Conservation (phyloP, 2,329 filamentous ascomycete genomes). For the Thielaviopsis ethacetica region DNA sequence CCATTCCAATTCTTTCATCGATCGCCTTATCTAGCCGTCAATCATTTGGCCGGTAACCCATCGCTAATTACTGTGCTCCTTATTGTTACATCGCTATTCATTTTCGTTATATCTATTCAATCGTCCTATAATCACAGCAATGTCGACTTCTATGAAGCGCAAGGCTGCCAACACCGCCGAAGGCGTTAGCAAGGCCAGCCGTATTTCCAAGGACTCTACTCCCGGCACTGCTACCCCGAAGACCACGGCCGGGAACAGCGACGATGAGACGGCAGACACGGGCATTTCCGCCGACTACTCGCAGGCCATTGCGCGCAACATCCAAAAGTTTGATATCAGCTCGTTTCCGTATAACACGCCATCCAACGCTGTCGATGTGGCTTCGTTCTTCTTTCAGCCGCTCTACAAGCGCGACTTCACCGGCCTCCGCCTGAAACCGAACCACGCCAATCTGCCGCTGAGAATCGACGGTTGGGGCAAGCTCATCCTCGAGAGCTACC, state of each 20-base stretch:
- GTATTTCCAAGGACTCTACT: constrained; percentile 40
- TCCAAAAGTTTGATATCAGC: constrained; percentile 42
- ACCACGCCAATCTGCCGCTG: constrained; percentile 76
- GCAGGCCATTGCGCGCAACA: constrained; percentile 34
- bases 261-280: constrained; percentile 24
- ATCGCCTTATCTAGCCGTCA: neutral
- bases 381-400: constrained; percentile 30
- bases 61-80: neutral
- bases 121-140: constrained; percentile 19
- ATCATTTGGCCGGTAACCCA: neutral
- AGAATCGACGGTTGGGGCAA: constrained; percentile 83
- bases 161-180: constrained; percentile 40
- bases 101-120: neutral
- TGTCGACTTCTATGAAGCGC: constrained; percentile 47
- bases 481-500: constrained; percentile 91
- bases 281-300: constrained; percentile 29
- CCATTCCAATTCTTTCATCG: no score
- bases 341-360: constrained; percentile 26
- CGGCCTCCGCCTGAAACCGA: constrained; percentile 65
- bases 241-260: constrained; percentile 39
- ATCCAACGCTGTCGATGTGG: constrained; percentile 23
- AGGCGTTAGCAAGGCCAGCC: constrained; percentile 36
- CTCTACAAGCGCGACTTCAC: constrained; percentile 49
- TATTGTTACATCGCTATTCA: neutral
- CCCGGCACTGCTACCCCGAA: constrained; percentile 44